These are phyloP conservation scores for Apiotrichum siamense DNA, from an alignment of 1,284 basidiomycete genomes.

Conservation along the genomic window DNA sequence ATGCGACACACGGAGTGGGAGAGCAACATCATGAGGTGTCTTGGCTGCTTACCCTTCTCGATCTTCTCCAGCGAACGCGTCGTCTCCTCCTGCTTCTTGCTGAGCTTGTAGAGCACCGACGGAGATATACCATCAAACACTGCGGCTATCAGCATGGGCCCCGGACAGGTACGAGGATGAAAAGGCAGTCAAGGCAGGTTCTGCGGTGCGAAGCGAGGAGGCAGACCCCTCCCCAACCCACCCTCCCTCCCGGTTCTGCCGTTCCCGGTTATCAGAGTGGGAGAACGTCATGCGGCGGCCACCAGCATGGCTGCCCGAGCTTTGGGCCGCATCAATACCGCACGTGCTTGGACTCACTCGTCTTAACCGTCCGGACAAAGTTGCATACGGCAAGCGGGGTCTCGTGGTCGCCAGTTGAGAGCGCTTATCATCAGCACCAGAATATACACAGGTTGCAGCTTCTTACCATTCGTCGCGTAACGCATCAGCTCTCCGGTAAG, in stretches of 20 bases:
- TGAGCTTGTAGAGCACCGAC: slow-evolving; percentile 52
- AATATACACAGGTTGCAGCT: background rate
- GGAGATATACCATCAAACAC: slow-evolving; percentile 37
- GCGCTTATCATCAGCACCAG: slow-evolving; percentile 26
- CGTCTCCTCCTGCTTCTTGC: slow-evolving; percentile 84
- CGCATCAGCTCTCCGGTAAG: slow-evolving; percentile 95
- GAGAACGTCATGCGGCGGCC: too few relatives aligned
- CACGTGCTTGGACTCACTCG: slow-evolving; percentile 55
- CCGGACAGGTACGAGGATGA: background rate
- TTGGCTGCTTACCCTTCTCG: slow-evolving; percentile 65
- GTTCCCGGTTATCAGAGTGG: too few relatives aligned
- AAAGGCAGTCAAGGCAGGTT: background rate
- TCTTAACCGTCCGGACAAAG: slow-evolving; percentile 73
- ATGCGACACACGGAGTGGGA: too few relatives aligned
- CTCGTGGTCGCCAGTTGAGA: slow-evolving; percentile 62
- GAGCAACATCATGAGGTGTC: too few relatives aligned
- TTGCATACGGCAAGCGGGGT: slow-evolving; percentile 64
- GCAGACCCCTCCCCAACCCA: too few relatives aligned
- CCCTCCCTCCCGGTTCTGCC: too few relatives aligned
- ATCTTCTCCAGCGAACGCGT: slow-evolving; percentile 83
- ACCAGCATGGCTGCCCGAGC: too few relatives aligned
- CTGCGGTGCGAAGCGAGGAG: too few relatives aligned
- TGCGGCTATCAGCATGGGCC: slow-evolving; percentile 2
- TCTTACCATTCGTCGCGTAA: slow-evolving; percentile 63
- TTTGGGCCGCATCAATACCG: too few relatives aligned